Base-by-base conservation (phyloP, 495 filamentous ascomycete species). In the Apiosordaria backusii region DNA sequence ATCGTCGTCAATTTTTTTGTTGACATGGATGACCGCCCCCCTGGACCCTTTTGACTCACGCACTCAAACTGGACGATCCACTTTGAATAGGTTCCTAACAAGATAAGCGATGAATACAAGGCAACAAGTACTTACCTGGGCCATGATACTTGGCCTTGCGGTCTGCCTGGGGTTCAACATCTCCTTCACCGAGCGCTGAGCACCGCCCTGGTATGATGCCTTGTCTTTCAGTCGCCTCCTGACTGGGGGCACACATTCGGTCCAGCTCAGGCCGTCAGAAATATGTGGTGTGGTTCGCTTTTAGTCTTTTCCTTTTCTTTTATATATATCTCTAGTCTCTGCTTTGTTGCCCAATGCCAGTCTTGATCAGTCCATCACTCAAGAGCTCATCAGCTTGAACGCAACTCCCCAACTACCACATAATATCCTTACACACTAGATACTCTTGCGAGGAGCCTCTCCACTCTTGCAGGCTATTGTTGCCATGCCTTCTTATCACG, bases 101-200 rank as follows among this genome's bases (percentile, higher is more conserved):
- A 45, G 64, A 71, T 13, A 58, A 62, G 65, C 9, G 50, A 67
- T 15, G 26, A 22, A 57, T 18, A 35, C 68, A 63, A 71, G 66
- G 60, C 62, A 57, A 5, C 66, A 13, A 23, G 22, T 13, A 29
- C n/a, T 40, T 52, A 3, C 13, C 24, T 27, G 19, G 50, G 54
- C 54, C 45, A 26, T 6, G 24, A 15, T n/a, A 22, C 23, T 53
- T 65, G 64, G 57, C 66, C 66, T 73, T 68, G 71, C 53, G 27
- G 61, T 73, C 62, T 70, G 71, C 71, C 69, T 71, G 40, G 61
- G 21, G 21, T 50, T 61, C 21, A 23, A 6, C n/a, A 55, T 21
- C 7, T 55, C 52, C 19, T 54, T 57, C 61, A 73, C 68, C 71
- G 64, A 69, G 24, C 40, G 3, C 60, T 13, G 35, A 58, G 66